Evolutionary conservation across 768 basidiomycete species (phyloP).

Genomic region (Auricularia cornea): DNA sequence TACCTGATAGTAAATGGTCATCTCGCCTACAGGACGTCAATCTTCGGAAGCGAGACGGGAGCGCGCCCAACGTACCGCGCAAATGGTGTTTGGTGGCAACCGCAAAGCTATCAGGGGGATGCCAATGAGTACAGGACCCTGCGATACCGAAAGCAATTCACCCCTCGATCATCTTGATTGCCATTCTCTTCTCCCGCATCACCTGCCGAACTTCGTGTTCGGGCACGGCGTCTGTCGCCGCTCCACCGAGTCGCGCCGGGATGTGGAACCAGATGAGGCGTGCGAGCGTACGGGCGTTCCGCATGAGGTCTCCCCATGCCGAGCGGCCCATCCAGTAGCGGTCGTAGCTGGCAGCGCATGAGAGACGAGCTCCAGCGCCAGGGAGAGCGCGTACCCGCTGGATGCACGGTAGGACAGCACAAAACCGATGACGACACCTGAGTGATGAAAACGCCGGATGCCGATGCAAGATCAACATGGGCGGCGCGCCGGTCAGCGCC

Average conservation of each 20-base stretch:
- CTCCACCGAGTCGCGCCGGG: slow-evolving; percentile 29
- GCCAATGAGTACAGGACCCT: not conserved
- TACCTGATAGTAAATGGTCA: slow-evolving; percentile 47
- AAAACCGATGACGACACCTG: slow-evolving; percentile 50
- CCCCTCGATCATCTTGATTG: slow-evolving; percentile 52
- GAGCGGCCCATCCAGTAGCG: slow-evolving; percentile 52
- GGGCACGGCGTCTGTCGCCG: not conserved
- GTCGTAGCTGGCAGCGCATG: slow-evolving; percentile 37
- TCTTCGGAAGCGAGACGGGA: too few species aligned
- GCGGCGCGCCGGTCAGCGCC: not conserved
- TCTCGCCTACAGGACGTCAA: slow-evolving; percentile 34
- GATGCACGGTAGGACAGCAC: slow-evolving; percentile 55
- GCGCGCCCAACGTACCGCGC: slow-evolving; percentile 42
- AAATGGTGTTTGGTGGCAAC: slow-evolving; percentile 57
- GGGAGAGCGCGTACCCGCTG: slow-evolving; percentile 37
- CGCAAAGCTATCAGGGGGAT: slow-evolving; percentile 32
- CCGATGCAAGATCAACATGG: not conserved
- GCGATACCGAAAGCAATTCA: slow-evolving; percentile 18
- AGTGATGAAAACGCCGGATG: not conserved
- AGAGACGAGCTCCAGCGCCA: not conserved
- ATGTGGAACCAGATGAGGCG: slow-evolving; percentile 58
- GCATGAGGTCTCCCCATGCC: slow-evolving; percentile 49
- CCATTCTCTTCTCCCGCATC: slow-evolving; percentile 55
- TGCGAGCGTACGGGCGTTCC: slow-evolving; percentile 38
- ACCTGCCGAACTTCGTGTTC: slow-evolving; percentile 35